These are phyloP conservation scores for Epichloe baconii DNA, from an alignment of 2,329 filamentous ascomycete species.

Conservation along the genomic window DNA sequence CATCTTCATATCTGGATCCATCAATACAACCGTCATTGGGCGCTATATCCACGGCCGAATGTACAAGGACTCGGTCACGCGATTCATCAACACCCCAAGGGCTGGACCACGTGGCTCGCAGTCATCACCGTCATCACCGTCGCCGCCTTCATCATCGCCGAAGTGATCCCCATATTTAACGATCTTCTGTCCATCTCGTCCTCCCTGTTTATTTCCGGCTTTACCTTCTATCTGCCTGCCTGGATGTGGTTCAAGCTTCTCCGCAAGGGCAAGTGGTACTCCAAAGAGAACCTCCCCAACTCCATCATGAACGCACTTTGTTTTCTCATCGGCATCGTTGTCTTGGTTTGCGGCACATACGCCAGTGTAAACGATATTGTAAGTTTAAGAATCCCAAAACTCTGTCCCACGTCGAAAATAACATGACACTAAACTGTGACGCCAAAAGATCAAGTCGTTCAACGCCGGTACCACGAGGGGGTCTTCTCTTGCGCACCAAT, in stretches of 20 bases:
- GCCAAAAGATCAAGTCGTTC: constrained; percentile 6
- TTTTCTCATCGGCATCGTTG: constrained; percentile 14
- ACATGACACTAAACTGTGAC: background rate
- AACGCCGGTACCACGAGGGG: constrained; percentile 3
- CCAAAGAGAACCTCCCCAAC: constrained; percentile 13
- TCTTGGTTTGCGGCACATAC: constrained; percentile 15
- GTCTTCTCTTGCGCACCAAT: constrained; percentile 10
- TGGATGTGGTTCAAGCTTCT: constrained; percentile 28
- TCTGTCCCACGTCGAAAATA: background rate
- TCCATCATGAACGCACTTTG: constrained; percentile 12
- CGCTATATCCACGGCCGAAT: constrained; percentile 33
- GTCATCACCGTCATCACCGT: constrained; percentile 46
- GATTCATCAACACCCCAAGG: constrained; percentile 35
- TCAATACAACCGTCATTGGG: constrained; percentile 41
- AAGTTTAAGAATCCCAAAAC: constrained; percentile 2
- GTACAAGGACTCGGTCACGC: constrained; percentile 29
- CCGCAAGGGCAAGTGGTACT: constrained; percentile 13
- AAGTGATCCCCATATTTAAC: constrained; percentile 60
- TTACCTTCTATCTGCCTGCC: constrained; percentile 24
- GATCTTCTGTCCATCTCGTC: constrained; percentile 43
- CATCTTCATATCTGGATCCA: constrained; percentile 61
- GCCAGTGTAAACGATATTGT: constrained; percentile 16
- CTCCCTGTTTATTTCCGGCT: constrained; percentile 32
- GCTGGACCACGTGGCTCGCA: constrained; percentile 41
- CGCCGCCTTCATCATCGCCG: constrained; percentile 55